Base-by-base conservation (phyloP, 2,329 filamentous ascomycete species). In the Dothistroma pini region DNA sequence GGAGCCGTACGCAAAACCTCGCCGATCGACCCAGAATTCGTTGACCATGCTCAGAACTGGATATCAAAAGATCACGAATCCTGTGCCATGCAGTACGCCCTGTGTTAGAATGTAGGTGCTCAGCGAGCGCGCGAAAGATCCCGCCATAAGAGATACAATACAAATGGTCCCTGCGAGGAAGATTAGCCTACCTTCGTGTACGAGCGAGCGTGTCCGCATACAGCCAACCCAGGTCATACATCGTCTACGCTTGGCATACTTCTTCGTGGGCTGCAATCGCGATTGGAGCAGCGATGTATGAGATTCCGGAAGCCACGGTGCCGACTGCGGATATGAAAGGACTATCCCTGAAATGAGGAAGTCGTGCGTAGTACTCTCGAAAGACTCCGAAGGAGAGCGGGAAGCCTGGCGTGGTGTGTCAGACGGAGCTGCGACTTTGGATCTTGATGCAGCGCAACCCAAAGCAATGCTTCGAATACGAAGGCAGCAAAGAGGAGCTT, bases 341-440 rank as follows among this genome's bases (percentile, higher is more conserved):
- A 9, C 71, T 79, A 2, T 80, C 80, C 3, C 76, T 74, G 58
- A 90, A 90, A 1, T 84, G 82, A 4, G 79, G 79, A 60, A 86
- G 80, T 1, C 78, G 81, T 38, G 79, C 82, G 71, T 90, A 90
- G 72, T 89, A 88, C 56, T 87, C 81, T 66, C 90, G 86, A 69
- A 91, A 90, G 25, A 91, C 81, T 49, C 88, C 88, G 70, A 87
- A 91, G 0, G 86, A 81, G 59, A 86, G 86, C 0, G 86, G 84
- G 59, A 90, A 89, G 1, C 87, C 86, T 89, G 29, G 31, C n/a
- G n/a, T 14, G 9, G 31, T 14, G 19, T 7, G 47, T 21, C 47
- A 49, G 47, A 3, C 3, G 2, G 12, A 49, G 9, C 22, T 19
- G 47, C 9, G n/a, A 19, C 34, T 2, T 11, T 10, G 34, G 2